Percentiles rank a stretch among this genome's conserved stretches.
phyloP scores from a whole-genome alignment of 768 basidiomycete species.

The Serendipita sp. region DNA sequence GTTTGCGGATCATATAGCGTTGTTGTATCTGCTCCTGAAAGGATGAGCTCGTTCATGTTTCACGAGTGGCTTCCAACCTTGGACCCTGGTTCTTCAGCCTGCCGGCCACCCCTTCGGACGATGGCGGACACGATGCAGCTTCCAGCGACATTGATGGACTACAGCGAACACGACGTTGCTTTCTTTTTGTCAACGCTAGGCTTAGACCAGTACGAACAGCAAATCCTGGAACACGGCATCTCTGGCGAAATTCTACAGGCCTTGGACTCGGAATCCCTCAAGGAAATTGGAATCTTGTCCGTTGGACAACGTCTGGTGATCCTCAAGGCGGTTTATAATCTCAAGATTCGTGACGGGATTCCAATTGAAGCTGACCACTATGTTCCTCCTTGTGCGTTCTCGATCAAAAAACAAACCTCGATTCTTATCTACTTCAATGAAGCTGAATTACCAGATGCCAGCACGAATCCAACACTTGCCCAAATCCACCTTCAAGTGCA shows the following conservation, averaged over 20 bases:
- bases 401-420: slow-evolving; percentile 13
- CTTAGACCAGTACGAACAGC: slow-evolving; percentile 67
- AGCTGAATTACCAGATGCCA: slow-evolving; percentile 46
- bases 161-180: slow-evolving; percentile 44
- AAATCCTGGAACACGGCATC: slow-evolving; percentile 76
- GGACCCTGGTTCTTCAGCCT: background rate
- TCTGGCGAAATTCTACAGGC: slow-evolving; percentile 78
- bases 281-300: slow-evolving; percentile 72
- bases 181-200: slow-evolving; percentile 36
- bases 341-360: slow-evolving; percentile 72
- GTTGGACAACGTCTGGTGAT: slow-evolving; percentile 86
- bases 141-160: slow-evolving; percentile 29
- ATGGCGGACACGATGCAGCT: slow-evolving; percentile 19
- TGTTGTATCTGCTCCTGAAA: background rate
- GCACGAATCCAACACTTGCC: slow-evolving; percentile 42
- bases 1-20: slow-evolving; percentile 20
- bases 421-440: background rate
- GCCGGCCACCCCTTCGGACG: slow-evolving; percentile 12
- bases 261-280: slow-evolving; percentile 70
- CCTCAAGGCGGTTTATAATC: slow-evolving; percentile 78
- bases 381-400: slow-evolving; percentile 66
- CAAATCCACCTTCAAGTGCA: slow-evolving; percentile 48
- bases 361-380: slow-evolving; percentile 73
- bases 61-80: slow-evolving; percentile 1
- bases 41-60: background rate